These are phyloP conservation scores for Tagetes patula DNA, from an alignment of 129 eudicot species.

Conservation along the genomic window DNA sequence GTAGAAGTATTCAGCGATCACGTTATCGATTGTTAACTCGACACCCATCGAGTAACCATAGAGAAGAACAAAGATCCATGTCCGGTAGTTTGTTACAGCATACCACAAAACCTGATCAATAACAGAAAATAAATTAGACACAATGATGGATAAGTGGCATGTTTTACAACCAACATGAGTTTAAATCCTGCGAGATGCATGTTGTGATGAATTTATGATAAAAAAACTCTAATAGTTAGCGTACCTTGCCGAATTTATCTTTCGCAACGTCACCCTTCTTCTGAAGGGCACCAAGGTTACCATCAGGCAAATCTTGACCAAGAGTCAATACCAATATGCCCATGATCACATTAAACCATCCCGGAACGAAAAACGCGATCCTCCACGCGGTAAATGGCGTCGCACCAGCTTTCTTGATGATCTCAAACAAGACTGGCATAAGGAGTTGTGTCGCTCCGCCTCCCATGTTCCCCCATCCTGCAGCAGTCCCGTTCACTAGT, in stretches of 20 bases:
- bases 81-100: slow-evolving; percentile 71
- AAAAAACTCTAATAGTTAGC: not conserved
- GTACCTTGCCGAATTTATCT: slow-evolving; percentile 48
- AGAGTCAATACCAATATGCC: slow-evolving; percentile 48
- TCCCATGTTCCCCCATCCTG: slow-evolving; percentile 69
- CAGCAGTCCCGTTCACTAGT: slow-evolving; percentile 53
- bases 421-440: slow-evolving; percentile 53
- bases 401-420: slow-evolving; percentile 39
- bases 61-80: slow-evolving; percentile 75
- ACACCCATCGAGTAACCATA: slow-evolving; percentile 91
- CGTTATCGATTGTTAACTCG: slow-evolving; percentile 62
- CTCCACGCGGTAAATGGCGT: slow-evolving; percentile 61
- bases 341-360: slow-evolving; percentile 46
- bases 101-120: slow-evolving; percentile 61
- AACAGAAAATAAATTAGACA: no score
- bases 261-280: slow-evolving; percentile 54
- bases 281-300: slow-evolving; percentile 50
- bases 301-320: slow-evolving; percentile 59
- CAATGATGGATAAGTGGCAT: no score
- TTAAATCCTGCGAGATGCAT: no score
- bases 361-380: slow-evolving; percentile 54
- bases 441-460: slow-evolving; percentile 59
- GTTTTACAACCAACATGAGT: no score
- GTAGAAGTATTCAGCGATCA: slow-evolving; percentile 74
- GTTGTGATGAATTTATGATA: no score